A percentile compares a stretch with the other conserved stretches of the same genome.
Conservation (phyloP, 2,329 filamentous ascomycete species). For the Emergomyces pasteurianus region DNA sequence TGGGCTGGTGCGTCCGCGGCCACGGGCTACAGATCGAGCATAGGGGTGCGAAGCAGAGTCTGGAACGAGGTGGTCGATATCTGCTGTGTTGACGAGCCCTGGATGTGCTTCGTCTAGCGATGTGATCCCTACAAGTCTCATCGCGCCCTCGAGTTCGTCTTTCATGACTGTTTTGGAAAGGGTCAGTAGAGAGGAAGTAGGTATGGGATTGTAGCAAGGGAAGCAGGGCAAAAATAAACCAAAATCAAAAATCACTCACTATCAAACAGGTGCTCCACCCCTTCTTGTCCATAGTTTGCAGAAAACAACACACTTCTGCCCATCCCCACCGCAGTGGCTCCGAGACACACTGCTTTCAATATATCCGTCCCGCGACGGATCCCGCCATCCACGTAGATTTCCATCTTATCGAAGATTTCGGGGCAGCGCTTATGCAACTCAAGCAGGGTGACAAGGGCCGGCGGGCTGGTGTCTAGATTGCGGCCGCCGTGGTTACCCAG, state of each 20-base stretch:
- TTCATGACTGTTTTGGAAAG: constrained; percentile 24
- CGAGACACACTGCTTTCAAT: constrained; percentile 42
- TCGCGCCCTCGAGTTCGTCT: constrained; percentile 38
- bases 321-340: constrained; percentile 43
- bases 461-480: constrained; percentile 40
- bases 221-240: background rate
- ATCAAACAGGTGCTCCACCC: constrained; percentile 43
- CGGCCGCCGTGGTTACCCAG: constrained; percentile 49
- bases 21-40: constrained; percentile 25
- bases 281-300: constrained; percentile 43
- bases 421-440: constrained; percentile 42
- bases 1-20: constrained; percentile 9
- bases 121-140: constrained; percentile 38
- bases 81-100: constrained; percentile 35
- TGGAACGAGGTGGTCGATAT: constrained; percentile 41
- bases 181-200: background rate
- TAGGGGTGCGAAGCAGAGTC: constrained; percentile 30
- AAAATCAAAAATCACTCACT: constrained; percentile 32
- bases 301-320: constrained; percentile 43
- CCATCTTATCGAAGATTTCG: constrained; percentile 38
- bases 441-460: constrained; percentile 40
- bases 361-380: constrained; percentile 44
- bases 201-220: background rate
- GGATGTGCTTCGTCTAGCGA: constrained; percentile 32
- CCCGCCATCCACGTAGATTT: constrained; percentile 44